A percentile compares a stretch with the other conserved stretches of the same genome.
These are phyloP conservation scores for Rhizoctonia solani DNA, from an alignment of 1,284 basidiomycete species.

Conservation along the genomic window DNA sequence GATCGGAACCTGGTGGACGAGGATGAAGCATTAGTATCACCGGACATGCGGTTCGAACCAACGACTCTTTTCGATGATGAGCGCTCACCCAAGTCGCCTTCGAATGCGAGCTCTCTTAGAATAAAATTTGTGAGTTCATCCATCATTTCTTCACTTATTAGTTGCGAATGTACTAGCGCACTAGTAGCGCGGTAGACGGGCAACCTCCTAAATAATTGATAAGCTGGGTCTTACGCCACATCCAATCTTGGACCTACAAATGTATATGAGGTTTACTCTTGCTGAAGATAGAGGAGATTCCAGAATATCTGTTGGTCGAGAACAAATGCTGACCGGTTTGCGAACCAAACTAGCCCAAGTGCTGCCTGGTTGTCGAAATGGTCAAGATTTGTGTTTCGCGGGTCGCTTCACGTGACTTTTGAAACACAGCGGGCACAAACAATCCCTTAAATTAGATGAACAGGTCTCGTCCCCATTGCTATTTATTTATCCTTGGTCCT, in stretches of 20 bases:
- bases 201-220: too few relatives aligned
- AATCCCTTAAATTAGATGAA: too few relatives aligned
- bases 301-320: too few relatives aligned
- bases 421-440: too few relatives aligned
- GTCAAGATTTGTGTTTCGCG: background rate
- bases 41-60: constrained; percentile 41
- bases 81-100: constrained; percentile 75
- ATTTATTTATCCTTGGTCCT: too few relatives aligned
- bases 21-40: constrained; percentile 36
- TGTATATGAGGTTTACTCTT: background rate
- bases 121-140: constrained; percentile 11
- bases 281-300: too few relatives aligned
- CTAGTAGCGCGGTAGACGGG: too few relatives aligned
- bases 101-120: constrained; percentile 75
- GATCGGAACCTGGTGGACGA: constrained; percentile 61
- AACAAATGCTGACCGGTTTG: too few relatives aligned
- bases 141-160: background rate
- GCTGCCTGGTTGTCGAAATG: background rate
- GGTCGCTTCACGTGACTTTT: background rate
- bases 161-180: background rate
- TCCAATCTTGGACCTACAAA: too few relatives aligned
- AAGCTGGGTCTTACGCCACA: too few relatives aligned
- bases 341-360: too few relatives aligned
- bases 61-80: constrained; percentile 32
- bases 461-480: too few relatives aligned